phyloP scores from a whole-genome alignment of 1,284 basidiomycete species.

The Polyporus tsugae region DNA sequence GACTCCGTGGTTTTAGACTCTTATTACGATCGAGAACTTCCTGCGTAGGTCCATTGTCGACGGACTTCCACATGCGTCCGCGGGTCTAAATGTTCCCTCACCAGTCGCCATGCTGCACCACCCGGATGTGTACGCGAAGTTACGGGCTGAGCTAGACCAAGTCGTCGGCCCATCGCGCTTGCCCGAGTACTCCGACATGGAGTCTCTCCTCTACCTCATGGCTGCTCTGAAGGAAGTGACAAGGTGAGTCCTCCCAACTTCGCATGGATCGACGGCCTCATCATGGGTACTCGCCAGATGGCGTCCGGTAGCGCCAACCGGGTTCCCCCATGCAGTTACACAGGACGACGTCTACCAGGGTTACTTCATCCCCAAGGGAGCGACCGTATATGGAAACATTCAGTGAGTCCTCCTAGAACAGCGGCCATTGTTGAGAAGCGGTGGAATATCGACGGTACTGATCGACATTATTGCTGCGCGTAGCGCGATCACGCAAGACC shows the following conservation, averaged over 20 bases:
- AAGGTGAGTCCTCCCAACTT: not conserved
- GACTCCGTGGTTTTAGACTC: not conserved
- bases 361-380: slow-evolving; percentile 27
- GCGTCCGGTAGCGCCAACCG: slow-evolving; percentile 4
- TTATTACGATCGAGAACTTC: not conserved
- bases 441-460: too few relatives aligned
- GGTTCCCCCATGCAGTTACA: slow-evolving; percentile 24
- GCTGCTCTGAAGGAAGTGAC: not conserved
- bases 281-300: not conserved
- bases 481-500: slow-evolving; percentile 55
- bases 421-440: too few relatives aligned
- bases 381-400: slow-evolving; percentile 26
- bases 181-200: not conserved
- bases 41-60: not conserved
- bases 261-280: not conserved
- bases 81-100: not conserved
- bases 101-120: not conserved
- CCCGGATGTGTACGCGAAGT: not conserved
- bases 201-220: not conserved
- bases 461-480: not conserved
- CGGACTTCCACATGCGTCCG: too few relatives aligned
- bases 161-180: not conserved
- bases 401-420: slow-evolving; percentile 7
- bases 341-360: slow-evolving; percentile 27
- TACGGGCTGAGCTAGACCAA: not conserved